Conservation (phyloP, 371 early-diverging fungal species). For the Smittium mucronatum region DNA sequence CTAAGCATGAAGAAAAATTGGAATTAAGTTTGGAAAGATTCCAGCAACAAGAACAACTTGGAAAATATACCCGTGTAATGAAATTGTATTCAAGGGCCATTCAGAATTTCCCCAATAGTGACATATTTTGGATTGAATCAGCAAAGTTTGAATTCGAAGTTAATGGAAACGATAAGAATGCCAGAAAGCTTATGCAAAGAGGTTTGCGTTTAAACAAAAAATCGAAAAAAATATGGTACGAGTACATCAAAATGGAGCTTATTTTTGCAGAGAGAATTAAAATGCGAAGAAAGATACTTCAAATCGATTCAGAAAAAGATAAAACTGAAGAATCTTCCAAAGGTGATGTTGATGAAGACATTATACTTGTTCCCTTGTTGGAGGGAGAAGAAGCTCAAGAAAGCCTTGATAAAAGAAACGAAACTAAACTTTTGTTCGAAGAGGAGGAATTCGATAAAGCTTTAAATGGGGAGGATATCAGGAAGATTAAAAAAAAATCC, state of each 20-base stretch:
- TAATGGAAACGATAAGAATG: conserved; percentile 65
- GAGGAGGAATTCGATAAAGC: conserved; percentile 4
- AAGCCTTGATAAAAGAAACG: background rate
- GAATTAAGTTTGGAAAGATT: conserved; percentile 14
- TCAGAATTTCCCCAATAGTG: conserved; percentile 68
- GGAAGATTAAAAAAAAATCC: background rate
- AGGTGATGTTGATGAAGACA: conserved; percentile 20
- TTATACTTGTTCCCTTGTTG: background rate
- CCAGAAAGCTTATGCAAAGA: conserved; percentile 73
- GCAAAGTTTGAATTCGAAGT: conserved; percentile 78
- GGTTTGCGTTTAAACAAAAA: conserved; percentile 71
- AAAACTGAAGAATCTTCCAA: conserved; percentile 32
- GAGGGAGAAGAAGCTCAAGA: conserved; percentile 1
- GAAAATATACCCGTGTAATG: conserved; percentile 33
- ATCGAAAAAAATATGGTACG: conserved; percentile 62
- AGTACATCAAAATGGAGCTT: conserved; percentile 84
- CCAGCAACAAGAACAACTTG: conserved; percentile 12
- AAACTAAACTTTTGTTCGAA: background rate
- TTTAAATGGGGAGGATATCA: background rate
- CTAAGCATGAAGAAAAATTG: conserved; percentile 29
- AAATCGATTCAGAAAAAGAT: conserved; percentile 39
- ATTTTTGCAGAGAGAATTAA: conserved; percentile 77
- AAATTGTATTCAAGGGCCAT: conserved; percentile 70
- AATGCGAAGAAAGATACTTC: conserved; percentile 64
- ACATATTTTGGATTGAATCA: conserved; percentile 78